phyloP scores from a whole-genome alignment of 140 eudicot species.

The Oenanthe javanica region DNA sequence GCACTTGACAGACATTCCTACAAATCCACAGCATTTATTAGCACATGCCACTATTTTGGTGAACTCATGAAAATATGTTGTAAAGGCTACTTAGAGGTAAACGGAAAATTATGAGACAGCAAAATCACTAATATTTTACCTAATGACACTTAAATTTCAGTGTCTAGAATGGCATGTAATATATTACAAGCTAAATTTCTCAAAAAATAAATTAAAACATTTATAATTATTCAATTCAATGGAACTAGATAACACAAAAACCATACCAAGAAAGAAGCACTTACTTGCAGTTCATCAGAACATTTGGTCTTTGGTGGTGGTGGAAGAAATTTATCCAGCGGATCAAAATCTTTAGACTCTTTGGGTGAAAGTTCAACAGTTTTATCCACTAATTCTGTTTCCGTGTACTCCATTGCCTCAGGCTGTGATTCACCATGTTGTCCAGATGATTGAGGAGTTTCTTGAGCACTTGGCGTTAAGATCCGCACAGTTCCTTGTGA shows the following conservation, averaged over 20 bases:
- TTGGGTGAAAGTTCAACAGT: constrained; percentile 25
- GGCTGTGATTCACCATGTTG: constrained; percentile 33
- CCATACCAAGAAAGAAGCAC: constrained; percentile 9
- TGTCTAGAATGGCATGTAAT: neutral
- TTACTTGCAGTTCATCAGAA: constrained; percentile 77
- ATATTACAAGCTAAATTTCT: neutral
- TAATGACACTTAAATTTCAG: neutral
- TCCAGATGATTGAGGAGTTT: constrained; percentile 50
- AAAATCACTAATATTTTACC: neutral
- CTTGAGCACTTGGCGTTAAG: constrained; percentile 40
- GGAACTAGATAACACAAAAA: neutral
- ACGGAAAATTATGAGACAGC: neutral
- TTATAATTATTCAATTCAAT: neutral
- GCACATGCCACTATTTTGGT: neutral
- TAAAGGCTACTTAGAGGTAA: neutral
- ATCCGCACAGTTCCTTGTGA: constrained; percentile 34
- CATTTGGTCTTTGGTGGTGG: constrained; percentile 66
- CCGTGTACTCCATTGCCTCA: constrained; percentile 30
- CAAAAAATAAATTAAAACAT: neutral
- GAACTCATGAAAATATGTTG: neutral
- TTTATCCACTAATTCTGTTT: constrained; percentile 32
- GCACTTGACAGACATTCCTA: neutral
- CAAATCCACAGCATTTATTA: neutral
- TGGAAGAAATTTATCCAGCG: constrained; percentile 66
- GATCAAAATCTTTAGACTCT: constrained; percentile 29